Evolutionary conservation across 345 rosid genomes (phyloP).

Genomic region (Reutealis trisperma): DNA sequence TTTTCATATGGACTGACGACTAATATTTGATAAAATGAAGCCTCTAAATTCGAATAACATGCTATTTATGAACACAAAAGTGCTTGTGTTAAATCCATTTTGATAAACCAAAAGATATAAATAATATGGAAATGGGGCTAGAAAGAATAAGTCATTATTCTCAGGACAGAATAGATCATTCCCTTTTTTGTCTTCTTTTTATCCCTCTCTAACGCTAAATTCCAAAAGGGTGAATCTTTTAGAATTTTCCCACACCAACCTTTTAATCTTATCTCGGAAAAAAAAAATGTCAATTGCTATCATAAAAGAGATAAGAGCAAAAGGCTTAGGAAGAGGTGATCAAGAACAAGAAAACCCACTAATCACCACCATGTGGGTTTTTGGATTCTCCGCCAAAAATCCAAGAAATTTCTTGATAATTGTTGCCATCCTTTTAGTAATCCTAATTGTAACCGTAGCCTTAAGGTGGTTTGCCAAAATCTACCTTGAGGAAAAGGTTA

Average conservation of each 20-base stretch:
- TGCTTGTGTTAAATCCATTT: too few species aligned
- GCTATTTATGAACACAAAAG: too few species aligned
- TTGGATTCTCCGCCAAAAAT: constrained; percentile 45
- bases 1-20: too few species aligned
- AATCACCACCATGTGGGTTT: constrained; percentile 32
- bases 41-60: too few species aligned
- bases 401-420: constrained; percentile 28
- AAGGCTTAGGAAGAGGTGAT: background rate
- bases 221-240: constrained; percentile 41
- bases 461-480: constrained; percentile 22
- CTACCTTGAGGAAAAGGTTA: constrained; percentile 20
- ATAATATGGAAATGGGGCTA: background rate
- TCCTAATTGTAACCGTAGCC: constrained; percentile 15
- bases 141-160: background rate
- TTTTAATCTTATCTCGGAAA: background rate
- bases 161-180: background rate
- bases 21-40: too few species aligned
- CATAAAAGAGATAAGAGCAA: background rate
- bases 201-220: constrained; percentile 7
- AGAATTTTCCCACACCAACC: background rate
- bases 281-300: background rate
- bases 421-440: constrained; percentile 43
- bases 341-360: background rate
- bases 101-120: too few species aligned
- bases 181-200: background rate